A percentile compares a stretch with the other conserved stretches of the same genome.
phyloP scores from a whole-genome alignment of 306 rosid species.

The Quercus parvula region DNA sequence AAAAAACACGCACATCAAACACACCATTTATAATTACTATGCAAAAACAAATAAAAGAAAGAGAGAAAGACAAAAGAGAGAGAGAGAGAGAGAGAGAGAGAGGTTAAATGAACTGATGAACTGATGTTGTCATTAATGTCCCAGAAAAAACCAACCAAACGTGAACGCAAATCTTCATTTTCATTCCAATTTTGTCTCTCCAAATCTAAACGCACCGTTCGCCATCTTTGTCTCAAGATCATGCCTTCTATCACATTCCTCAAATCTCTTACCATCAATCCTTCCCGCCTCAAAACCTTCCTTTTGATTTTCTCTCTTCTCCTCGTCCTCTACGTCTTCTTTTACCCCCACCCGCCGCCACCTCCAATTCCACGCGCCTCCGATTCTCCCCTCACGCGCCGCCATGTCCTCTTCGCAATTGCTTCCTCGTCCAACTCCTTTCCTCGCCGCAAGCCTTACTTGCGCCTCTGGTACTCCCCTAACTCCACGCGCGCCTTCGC shows the following conservation, averaged over 20 bases:
- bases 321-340: slow-evolving; percentile 38
- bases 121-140: neutral
- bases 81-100: no score
- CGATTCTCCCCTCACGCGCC: slow-evolving; percentile 50
- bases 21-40: no score
- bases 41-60: no score
- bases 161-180: neutral
- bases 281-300: slow-evolving; percentile 34
- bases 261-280: slow-evolving; percentile 2
- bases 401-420: slow-evolving; percentile 61
- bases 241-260: neutral
- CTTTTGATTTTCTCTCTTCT: slow-evolving; percentile 48
- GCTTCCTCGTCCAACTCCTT: slow-evolving; percentile 73
- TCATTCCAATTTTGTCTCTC: neutral
- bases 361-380: neutral
- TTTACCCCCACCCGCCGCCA: neutral
- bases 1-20: no score
- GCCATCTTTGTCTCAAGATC: neutral
- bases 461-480: slow-evolving; percentile 59
- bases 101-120: no score
- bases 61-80: no score
- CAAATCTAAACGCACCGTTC: neutral
- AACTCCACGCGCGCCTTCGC: slow-evolving; percentile 57
- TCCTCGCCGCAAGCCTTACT: slow-evolving; percentile 54
- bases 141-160: slow-evolving; percentile 29